These are phyloP conservation scores for Rhodotorula graminis DNA, from an alignment of 768 basidiomycete genomes.

Conservation along the genomic window DNA sequence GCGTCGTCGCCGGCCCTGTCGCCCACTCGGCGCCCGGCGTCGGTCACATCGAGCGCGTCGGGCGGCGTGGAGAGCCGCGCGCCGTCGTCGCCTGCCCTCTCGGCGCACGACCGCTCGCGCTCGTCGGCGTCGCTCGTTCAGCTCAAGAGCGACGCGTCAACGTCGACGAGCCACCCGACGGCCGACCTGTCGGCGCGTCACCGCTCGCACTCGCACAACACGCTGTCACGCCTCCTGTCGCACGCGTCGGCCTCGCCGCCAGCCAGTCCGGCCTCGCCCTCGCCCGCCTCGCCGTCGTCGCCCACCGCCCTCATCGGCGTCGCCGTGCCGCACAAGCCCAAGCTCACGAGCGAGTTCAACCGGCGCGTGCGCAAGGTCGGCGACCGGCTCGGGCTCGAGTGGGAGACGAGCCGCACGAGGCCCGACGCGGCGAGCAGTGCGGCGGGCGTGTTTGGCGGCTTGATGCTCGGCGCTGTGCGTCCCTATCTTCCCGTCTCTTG, in stretches of 20 bases:
- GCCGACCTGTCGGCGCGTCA: not conserved
- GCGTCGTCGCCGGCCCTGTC: constrained; percentile 5
- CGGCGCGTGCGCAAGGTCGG: constrained; percentile 38
- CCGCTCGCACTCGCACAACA: constrained; percentile 10
- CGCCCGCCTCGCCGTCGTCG: not conserved
- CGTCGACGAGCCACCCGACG: not conserved
- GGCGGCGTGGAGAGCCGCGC: not conserved
- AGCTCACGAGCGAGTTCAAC: constrained; percentile 19
- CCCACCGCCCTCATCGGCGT: not conserved
- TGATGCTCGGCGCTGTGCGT: constrained; percentile 19
- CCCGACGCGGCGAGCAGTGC: constrained; percentile 51
- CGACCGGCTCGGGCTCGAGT: constrained; percentile 40
- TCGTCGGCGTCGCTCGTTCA: not conserved
- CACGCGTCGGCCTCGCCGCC: not conserved
- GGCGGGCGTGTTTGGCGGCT: constrained; percentile 25
- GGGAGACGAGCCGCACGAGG: constrained; percentile 37
- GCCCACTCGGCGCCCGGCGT: not conserved
- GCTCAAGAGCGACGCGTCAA: not conserved
- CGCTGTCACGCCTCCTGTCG: constrained; percentile 7
- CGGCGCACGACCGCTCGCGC: not conserved
- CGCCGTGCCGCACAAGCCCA: constrained; percentile 19
- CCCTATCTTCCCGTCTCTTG: not conserved
- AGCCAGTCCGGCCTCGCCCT: not conserved
- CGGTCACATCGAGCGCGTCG: not conserved
- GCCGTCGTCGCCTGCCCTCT: not conserved